Evolutionary conservation across 2,329 filamentous ascomycete species (phyloP), one percentile per base, ranked within the genome.

Genomic region (Claviceps digitariae): DNA sequence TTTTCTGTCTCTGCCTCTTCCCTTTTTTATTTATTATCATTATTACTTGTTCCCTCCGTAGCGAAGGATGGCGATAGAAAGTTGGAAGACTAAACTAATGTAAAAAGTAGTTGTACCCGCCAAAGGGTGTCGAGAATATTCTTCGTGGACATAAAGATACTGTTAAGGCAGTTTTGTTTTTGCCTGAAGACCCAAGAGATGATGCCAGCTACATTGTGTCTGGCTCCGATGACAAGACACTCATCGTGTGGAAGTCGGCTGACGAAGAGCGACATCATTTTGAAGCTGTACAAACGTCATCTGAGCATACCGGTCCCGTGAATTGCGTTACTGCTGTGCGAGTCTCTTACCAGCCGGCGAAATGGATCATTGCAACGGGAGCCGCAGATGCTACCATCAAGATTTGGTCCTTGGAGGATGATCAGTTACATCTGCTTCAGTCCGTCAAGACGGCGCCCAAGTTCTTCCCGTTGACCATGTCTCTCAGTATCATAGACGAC

Each of bases 151-250:
- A 98, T 65, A 81, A 75, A 13, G 87, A 86, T 57, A 77, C 78
- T 52, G 88, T 97, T 57, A 95, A 90, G 67, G 87, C 84, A 12
- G 81, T 97, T 52, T 85, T 82, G 61, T 94, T 96, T 63, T 75
- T 91, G 52, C 79, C 81, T 1, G 62, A 64, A 46, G 66, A 67
- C 34, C 69, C 72, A 20, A 69, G 67, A 7, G 71, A 77, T 20
- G 62, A 69, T 17, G 63, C 68, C 17, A 77, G 74, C 29, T 73
- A 86, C 55, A 73, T 98, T 25, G 65, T 95, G 55, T 90, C 83
- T 56, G 93, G 90, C 43, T 85, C 87, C 31, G 84, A 90, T 54
- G 91, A 97, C 72, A 83, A 84, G 61, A 80, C 79, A 6, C 70
- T 96, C 55, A 81, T 81, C 52, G 66, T 95, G 54, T 97, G 91